Conservation (phyloP, 2,329 filamentous ascomycete species). For the Aspergillus quadrilineatus region DNA sequence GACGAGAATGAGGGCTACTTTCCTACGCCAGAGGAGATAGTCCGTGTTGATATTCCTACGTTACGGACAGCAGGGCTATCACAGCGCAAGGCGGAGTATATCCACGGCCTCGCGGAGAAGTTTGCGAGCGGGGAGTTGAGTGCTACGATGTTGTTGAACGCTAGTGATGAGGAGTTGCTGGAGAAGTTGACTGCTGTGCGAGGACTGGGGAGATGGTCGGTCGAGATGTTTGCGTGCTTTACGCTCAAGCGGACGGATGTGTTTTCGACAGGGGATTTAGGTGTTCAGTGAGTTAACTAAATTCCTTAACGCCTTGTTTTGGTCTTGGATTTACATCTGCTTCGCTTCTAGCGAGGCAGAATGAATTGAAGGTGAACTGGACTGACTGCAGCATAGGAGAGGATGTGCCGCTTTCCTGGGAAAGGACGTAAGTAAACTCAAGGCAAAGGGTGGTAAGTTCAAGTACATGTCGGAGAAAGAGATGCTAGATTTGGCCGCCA, state of each 20-base stretch:
- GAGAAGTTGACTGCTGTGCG: conserved; percentile 79
- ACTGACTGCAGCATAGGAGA: conserved; percentile 47
- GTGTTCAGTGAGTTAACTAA: conserved; percentile 67
- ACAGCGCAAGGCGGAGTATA: conserved; percentile 93
- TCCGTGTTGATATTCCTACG: conserved; percentile 59
- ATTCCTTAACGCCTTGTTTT: too few relatives aligned
- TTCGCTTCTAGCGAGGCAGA: too few relatives aligned
- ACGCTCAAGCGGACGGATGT: conserved; percentile 93
- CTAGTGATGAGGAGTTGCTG: conserved; percentile 82
- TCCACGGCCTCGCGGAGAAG: conserved; percentile 78
- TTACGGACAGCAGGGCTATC: conserved; percentile 86
- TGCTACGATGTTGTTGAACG: conserved; percentile 71
- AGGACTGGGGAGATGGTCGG: conserved; percentile 84
- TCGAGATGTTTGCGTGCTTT: conserved; percentile 98
- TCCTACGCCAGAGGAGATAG: conserved; percentile 73
- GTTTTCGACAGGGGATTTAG: conserved; percentile 86
- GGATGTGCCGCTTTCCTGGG: conserved; percentile 89
- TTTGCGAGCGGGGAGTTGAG: conserved; percentile 74
- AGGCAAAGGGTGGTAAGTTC: conserved; percentile 81
- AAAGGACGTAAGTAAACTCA: conserved; percentile 78
- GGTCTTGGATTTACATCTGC: too few relatives aligned
- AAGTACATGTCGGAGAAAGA: conserved; percentile 97
- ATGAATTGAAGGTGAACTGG: neutral
- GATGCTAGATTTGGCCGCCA: conserved; percentile 78
- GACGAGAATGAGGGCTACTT: conserved; percentile 50